Conservation (phyloP, 768 basidiomycete species). For the Lactarius hatsudake region DNA sequence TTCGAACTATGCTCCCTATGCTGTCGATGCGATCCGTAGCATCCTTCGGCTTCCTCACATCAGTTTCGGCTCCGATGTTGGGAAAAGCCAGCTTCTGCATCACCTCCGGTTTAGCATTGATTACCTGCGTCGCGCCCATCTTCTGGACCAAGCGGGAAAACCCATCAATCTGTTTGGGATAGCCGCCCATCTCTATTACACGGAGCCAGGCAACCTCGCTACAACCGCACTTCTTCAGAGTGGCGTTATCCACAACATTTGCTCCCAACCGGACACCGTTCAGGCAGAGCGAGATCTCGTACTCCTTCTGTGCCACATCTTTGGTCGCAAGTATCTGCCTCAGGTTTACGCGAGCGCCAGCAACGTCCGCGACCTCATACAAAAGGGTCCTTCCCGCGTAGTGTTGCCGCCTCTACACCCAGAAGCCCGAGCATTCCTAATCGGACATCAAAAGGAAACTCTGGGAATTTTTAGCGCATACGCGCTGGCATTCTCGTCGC, state of each 20-base stretch:
- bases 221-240: conserved; percentile 54
- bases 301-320: conserved; percentile 59
- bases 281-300: conserved; percentile 51
- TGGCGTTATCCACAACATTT: conserved; percentile 59
- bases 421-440: conserved; percentile 42
- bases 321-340: conserved; percentile 57
- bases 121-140: conserved; percentile 56
- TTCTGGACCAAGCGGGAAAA: conserved; percentile 52
- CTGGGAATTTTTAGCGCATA: conserved; percentile 55
- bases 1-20: conserved; percentile 48
- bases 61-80: conserved; percentile 53
- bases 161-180: conserved; percentile 57
- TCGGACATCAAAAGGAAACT: conserved; percentile 48
- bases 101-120: conserved; percentile 71
- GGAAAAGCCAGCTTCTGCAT: conserved; percentile 56
- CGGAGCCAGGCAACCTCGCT: conserved; percentile 70
- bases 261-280: conserved; percentile 39
- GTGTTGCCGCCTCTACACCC: conserved; percentile 50
- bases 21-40: conserved; percentile 49
- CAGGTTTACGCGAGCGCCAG: conserved; percentile 40
- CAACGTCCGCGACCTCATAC: conserved; percentile 37
- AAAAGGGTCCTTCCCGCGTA: conserved; percentile 54
- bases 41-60: conserved; percentile 58
- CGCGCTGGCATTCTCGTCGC: conserved; percentile 47
- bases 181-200: conserved; percentile 57